Conservation (phyloP, 2,329 filamentous ascomycete species). For the Aspergillus luchuensis region DNA sequence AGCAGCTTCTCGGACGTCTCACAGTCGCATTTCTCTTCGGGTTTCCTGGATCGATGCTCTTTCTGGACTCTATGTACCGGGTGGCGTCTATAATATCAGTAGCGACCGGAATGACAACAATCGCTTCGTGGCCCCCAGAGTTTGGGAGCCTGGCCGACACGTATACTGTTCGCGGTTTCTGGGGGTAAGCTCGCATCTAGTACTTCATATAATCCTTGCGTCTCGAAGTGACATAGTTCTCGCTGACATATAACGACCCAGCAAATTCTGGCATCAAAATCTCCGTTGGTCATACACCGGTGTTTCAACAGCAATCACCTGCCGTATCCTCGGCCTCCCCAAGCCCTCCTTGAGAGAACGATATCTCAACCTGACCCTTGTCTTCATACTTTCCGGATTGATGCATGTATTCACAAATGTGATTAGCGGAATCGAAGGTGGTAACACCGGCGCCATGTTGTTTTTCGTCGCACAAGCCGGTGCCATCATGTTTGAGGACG, state of each 20-base stretch:
- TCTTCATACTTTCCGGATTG: conserved; percentile 33
- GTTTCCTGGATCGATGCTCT: conserved; percentile 18
- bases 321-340: conserved; percentile 22
- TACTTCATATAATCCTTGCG: neutral
- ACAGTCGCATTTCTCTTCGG: conserved; percentile 17
- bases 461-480: conserved; percentile 29
- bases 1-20: conserved; percentile 18
- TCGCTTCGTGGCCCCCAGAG: conserved; percentile 27
- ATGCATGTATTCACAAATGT: conserved; percentile 25
- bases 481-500: conserved; percentile 35
- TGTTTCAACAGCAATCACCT: conserved; percentile 23
- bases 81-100: conserved; percentile 24
- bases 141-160: conserved; percentile 28
- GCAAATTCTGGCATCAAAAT: conserved; percentile 36
- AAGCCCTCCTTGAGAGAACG: conserved; percentile 25
- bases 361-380: conserved; percentile 31
- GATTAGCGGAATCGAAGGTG: conserved; percentile 17
- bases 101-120: conserved; percentile 13
- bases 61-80: conserved; percentile 26
- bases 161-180: conserved; percentile 30
- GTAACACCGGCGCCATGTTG: conserved; percentile 20
- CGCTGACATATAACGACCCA: neutral
- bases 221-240: neutral
- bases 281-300: conserved; percentile 28
- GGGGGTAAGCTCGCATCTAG: conserved; percentile 27